Percentiles rank a stretch among this genome's conserved stretches.
These are phyloP conservation scores for Gyrodon lividus DNA, from an alignment of 768 basidiomycete species.

Conservation along the genomic window DNA sequence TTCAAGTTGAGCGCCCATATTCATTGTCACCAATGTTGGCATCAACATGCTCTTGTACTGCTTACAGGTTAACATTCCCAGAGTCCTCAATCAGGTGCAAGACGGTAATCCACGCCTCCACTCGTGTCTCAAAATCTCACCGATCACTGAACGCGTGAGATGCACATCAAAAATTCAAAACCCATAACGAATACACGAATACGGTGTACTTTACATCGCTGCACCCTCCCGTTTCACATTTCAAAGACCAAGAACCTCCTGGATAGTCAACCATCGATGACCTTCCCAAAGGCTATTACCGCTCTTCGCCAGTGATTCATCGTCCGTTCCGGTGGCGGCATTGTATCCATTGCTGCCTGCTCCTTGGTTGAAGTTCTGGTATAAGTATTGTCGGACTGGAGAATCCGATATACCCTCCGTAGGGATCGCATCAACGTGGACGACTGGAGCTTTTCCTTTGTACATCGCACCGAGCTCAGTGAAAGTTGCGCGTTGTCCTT, in stretches of 20 bases:
- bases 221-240: no score
- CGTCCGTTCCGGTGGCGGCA: neutral
- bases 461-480: slow-evolving; percentile 2
- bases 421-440: neutral
- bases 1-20: no score
- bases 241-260: slow-evolving; percentile 3
- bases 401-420: neutral
- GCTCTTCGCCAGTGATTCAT: neutral
- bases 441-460: neutral
- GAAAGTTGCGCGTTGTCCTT: slow-evolving; percentile 2
- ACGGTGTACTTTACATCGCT: no score
- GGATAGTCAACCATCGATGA: slow-evolving; percentile 7
- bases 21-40: no score
- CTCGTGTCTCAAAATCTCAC: no score
- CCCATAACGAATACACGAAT: no score
- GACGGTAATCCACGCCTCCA: no score
- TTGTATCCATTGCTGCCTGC: slow-evolving; percentile 2
- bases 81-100: no score
- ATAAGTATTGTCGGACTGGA: neutral
- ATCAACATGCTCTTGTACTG: no score
- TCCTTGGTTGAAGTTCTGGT: neutral
- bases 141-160: no score
- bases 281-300: slow-evolving; percentile 10
- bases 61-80: no score
- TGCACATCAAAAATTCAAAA: no score